A percentile compares a stretch with the other conserved stretches of the same genome.
phyloP scores from a whole-genome alignment of 2,329 filamentous ascomycete genomes.

The Pseudogymnoascus sp. region DNA sequence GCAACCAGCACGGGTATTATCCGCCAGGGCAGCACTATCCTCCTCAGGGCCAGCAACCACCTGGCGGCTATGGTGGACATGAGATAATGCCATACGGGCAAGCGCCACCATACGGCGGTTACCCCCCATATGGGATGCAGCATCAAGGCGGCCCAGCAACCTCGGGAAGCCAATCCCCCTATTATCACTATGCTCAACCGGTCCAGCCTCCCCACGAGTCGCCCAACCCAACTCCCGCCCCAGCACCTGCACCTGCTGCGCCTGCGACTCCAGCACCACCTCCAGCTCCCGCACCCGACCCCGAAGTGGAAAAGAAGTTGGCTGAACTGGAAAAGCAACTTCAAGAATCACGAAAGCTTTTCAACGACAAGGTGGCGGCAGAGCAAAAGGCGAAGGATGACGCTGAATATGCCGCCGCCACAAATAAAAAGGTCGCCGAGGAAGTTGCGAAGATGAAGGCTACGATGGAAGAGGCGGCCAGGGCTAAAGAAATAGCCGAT shows the following conservation, averaged over 20 bases:
- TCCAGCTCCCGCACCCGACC: constrained; percentile 1
- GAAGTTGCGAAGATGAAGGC: constrained; percentile 39
- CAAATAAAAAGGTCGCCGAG: constrained; percentile 32
- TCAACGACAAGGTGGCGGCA: constrained; percentile 22
- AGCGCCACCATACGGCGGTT: background rate
- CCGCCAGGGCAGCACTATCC: constrained; percentile 26
- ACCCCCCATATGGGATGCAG: constrained; percentile 16
- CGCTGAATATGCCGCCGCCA: constrained; percentile 41
- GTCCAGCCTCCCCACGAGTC: constrained; percentile 16
- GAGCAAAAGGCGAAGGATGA: constrained; percentile 35
- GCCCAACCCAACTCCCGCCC: constrained; percentile 11
- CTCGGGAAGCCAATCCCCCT: constrained; percentile 24
- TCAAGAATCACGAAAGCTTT: background rate
- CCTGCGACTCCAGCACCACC: constrained; percentile 13
- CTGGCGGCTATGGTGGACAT: constrained; percentile 21
- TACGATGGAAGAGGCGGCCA: constrained; percentile 42
- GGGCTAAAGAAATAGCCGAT: constrained; percentile 35
- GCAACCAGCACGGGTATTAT: background rate
- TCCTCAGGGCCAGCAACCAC: constrained; percentile 15
- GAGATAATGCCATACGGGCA: constrained; percentile 13
- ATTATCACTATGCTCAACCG: constrained; percentile 10
- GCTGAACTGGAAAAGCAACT: background rate
- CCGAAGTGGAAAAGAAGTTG: constrained; percentile 12
- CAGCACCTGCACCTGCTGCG: background rate
- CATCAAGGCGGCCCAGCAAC: background rate